phyloP scores from a whole-genome alignment of 2,329 filamentous ascomycete genomes.

The Microsporum audouinii region DNA sequence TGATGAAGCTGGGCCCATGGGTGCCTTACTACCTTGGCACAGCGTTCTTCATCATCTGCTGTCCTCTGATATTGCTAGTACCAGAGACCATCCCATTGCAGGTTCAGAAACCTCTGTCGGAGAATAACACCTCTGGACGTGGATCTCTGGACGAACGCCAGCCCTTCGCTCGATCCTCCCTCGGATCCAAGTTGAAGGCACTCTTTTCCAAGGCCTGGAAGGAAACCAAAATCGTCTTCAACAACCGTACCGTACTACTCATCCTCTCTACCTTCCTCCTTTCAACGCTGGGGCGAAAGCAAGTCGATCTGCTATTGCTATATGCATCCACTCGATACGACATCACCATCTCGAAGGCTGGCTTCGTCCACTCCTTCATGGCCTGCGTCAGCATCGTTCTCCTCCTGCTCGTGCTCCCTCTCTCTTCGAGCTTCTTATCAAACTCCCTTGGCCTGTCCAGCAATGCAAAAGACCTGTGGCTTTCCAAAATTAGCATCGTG shows the following conservation, averaged over 20 bases:
- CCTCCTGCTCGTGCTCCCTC: constrained; percentile 37
- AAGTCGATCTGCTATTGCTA: constrained; percentile 38
- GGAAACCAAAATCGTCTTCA: constrained; percentile 19
- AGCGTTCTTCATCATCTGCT: constrained; percentile 23
- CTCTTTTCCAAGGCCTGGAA: constrained; percentile 7
- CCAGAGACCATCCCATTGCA: constrained; percentile 30
- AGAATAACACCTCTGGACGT: background rate
- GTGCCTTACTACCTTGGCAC: constrained; percentile 30
- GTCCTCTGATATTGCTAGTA: constrained; percentile 24
- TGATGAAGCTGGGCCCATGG: constrained; percentile 31
- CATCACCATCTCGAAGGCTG: constrained; percentile 37
- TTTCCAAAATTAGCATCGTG: constrained; percentile 37
- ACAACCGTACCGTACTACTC: constrained; percentile 32
- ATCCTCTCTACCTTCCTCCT: constrained; percentile 38
- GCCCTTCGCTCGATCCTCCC: background rate
- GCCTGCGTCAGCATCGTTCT: constrained; percentile 39
- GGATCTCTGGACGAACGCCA: background rate
- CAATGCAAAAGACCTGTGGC: constrained; percentile 36
- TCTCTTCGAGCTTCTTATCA: constrained; percentile 29
- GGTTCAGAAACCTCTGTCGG: background rate
- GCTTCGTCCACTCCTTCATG: constrained; percentile 36
- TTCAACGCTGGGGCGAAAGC: constrained; percentile 39
- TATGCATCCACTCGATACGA: constrained; percentile 42
- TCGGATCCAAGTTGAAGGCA: background rate
- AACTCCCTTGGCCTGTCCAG: constrained; percentile 19